Percentiles rank a stretch among this genome's conserved stretches.
These are phyloP conservation scores for Solanum paucissectum DNA, from an alignment of 257 asterid genomes.

Conservation along the genomic window DNA sequence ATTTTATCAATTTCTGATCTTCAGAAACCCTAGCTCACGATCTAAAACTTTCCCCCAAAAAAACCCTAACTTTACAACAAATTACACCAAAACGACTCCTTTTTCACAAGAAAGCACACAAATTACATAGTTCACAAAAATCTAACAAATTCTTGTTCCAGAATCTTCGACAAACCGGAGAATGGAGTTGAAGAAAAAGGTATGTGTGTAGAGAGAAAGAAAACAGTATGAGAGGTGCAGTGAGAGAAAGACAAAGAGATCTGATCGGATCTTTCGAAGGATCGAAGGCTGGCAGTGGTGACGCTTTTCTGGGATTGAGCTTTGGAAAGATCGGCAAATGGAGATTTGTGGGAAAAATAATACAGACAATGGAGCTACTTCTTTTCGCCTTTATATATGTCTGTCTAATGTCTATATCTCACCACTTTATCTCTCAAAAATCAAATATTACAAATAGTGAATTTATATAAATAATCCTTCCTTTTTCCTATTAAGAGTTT, in stretches of 20 bases:
- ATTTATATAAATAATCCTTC: not conserved
- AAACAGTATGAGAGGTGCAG: not conserved
- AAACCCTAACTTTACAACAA: constrained; percentile 19
- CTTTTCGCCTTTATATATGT: not conserved
- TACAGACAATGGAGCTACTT: not conserved
- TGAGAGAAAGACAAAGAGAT: constrained; percentile 3
- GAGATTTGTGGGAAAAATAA: constrained; percentile 1
- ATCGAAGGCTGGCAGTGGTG: not conserved
- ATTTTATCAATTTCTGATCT: constrained; percentile 4
- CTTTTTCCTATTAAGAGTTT: not conserved
- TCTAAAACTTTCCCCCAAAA: constrained; percentile 13
- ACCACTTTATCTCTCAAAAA: not conserved
- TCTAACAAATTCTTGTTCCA: not conserved
- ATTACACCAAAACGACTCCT: constrained; percentile 4
- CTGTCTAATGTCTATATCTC: not conserved
- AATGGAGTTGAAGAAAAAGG: not conserved
- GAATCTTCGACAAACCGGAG: not conserved
- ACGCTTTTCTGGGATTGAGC: constrained; percentile 8
- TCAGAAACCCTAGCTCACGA: constrained; percentile 40
- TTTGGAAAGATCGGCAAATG: constrained; percentile 44
- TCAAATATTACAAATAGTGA: not conserved
- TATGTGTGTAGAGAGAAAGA: not conserved
- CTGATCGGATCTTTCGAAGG: constrained; percentile 46
- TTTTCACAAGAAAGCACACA: constrained; percentile 1
- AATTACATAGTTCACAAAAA: not conserved